Conservation (phyloP, 371 early-diverging fungal species). For the Saksenaea oblongispora region DNA sequence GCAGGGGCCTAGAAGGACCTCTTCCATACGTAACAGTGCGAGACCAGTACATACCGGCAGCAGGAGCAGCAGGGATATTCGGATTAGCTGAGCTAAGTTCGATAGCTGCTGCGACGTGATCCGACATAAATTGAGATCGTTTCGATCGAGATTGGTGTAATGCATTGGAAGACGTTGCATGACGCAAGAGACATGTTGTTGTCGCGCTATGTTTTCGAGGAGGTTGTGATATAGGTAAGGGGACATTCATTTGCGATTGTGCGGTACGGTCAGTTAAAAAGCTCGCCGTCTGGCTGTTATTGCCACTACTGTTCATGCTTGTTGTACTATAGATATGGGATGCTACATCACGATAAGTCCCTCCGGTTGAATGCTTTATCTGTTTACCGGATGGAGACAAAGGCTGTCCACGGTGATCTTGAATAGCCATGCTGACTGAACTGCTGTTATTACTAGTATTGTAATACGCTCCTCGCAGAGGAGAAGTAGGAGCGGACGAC, state of each 20-base stretch:
- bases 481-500: not conserved
- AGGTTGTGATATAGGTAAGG: not conserved
- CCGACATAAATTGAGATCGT: not conserved
- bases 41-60: constrained; percentile 82
- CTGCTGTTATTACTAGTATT: constrained; percentile 4
- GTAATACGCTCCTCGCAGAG: not conserved
- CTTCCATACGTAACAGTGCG: constrained; percentile 58
- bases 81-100: constrained; percentile 12
- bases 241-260: not conserved
- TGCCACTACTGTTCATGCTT: not conserved
- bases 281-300: not conserved
- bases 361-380: not conserved
- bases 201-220: not conserved
- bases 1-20: constrained; percentile 57
- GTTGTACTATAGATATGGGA: not conserved
- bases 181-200: not conserved
- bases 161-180: not conserved
- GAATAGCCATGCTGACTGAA: not conserved
- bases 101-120: constrained; percentile 12
- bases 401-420: not conserved
- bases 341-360: not conserved
- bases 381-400: constrained; percentile 10
- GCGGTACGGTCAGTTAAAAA: not conserved
- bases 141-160: not conserved
- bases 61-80: constrained; percentile 49